Conservation (phyloP, 345 rosid species). For the Aurinia saxatilis region DNA sequence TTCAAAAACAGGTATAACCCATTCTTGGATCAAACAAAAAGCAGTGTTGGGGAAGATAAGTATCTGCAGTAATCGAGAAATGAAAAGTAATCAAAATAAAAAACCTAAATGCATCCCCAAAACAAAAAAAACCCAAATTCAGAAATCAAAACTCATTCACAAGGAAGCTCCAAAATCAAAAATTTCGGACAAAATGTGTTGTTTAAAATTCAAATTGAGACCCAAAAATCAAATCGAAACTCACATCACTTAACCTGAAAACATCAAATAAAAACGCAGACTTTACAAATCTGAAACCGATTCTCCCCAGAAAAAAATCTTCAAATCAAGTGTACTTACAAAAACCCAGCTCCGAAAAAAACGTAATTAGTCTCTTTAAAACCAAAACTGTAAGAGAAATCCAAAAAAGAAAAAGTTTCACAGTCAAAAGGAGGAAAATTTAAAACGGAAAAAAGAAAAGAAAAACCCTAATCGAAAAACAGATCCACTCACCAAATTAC, state of each 20-base stretch:
- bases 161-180: neutral
- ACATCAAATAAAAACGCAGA: neutral
- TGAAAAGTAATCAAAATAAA: neutral
- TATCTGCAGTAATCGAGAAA: constrained; percentile 16
- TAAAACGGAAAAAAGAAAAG: constrained; percentile 7
- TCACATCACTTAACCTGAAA: neutral
- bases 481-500: constrained; percentile 38
- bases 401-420: neutral
- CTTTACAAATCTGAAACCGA: constrained; percentile 14
- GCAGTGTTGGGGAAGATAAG: neutral
- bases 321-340: constrained; percentile 13
- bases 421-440: neutral
- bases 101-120: neutral
- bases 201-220: neutral
- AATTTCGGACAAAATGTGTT: neutral
- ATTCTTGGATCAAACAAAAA: constrained; percentile 24
- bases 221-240: neutral
- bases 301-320: neutral
- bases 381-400: too few relatives aligned
- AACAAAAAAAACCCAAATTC: neutral
- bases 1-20: neutral
- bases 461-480: constrained; percentile 44
- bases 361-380: neutral
- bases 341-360: neutral
- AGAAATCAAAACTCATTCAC: neutral